phyloP scores from a whole-genome alignment of 345 rosid species.

The Streptanthus diversifolius region DNA sequence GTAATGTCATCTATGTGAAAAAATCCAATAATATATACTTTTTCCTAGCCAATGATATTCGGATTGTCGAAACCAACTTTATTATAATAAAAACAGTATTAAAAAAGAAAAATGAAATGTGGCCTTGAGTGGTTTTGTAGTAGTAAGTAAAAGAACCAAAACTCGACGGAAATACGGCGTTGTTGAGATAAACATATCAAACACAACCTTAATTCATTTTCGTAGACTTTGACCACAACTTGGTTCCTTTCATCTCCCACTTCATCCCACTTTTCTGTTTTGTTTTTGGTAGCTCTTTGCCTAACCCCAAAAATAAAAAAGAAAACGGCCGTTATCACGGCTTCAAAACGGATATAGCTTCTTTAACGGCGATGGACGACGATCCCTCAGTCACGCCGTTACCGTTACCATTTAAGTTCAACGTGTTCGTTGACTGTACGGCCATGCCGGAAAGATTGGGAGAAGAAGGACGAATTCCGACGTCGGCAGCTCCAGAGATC shows the following conservation, averaged over 20 bases:
- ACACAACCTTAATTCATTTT: constrained; percentile 36
- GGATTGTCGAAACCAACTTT: no score
- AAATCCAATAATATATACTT: no score
- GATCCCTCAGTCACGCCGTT: constrained; percentile 32
- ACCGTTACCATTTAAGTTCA: constrained; percentile 23
- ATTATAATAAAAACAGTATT: no score
- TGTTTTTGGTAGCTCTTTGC: constrained; percentile 24
- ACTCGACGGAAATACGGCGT: constrained; percentile 39
- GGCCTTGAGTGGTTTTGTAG: not conserved
- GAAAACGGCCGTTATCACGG: constrained; percentile 21
- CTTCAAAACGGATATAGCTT: constrained; percentile 21
- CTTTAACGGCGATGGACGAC: constrained; percentile 43
- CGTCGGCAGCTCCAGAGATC: constrained; percentile 36
- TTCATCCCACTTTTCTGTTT: constrained; percentile 16
- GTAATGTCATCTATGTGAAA: no score
- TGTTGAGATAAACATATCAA: constrained; percentile 20
- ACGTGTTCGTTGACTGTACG: constrained; percentile 57
- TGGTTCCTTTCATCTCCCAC: constrained; percentile 15
- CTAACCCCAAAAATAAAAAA: constrained; percentile 15
- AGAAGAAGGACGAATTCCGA: constrained; percentile 47
- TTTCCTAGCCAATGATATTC: no score
- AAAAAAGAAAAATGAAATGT: not conserved
- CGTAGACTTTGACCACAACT: constrained; percentile 32
- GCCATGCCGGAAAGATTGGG: constrained; percentile 76
- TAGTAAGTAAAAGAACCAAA: constrained; percentile 28